Conservation (phyloP, 139 green algal species). For the Chlorella sp. region DNA sequence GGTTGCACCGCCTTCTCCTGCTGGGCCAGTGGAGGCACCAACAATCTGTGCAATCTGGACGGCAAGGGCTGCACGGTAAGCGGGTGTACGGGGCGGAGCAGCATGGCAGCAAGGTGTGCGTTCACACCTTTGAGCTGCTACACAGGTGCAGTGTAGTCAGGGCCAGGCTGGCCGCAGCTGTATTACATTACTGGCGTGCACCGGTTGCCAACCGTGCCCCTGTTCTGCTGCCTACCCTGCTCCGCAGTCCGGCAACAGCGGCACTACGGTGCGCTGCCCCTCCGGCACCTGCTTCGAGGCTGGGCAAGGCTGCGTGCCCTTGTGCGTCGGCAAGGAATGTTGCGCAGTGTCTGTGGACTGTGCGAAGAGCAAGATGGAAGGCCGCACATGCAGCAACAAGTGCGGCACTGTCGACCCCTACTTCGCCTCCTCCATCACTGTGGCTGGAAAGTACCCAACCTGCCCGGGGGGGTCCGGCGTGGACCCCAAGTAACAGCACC, state of each 20-base stretch:
- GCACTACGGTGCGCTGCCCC: constrained; percentile 4
- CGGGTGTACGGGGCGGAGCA: too few species aligned
- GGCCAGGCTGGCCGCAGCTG: too few species aligned
- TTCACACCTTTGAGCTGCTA: too few species aligned
- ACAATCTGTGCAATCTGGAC: neutral
- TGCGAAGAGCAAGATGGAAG: neutral
- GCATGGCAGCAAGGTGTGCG: too few species aligned
- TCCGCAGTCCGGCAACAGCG: neutral
- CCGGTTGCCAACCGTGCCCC: too few species aligned
- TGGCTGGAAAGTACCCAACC: too few species aligned
- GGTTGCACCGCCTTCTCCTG: constrained; percentile 7
- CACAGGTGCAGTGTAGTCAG: too few species aligned
- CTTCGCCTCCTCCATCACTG: too few species aligned
- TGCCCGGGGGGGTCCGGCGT: too few species aligned
- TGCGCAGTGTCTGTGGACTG: neutral
- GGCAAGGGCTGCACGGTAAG: neutral
- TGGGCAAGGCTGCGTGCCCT: neutral
- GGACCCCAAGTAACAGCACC: too few species aligned
- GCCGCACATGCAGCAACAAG: neutral
- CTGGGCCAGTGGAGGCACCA: neutral
- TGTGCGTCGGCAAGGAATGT: neutral
- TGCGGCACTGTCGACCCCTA: neutral
- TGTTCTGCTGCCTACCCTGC: neutral
- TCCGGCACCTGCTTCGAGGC: neutral
- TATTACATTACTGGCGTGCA: too few species aligned